phyloP scores from a whole-genome alignment of 495 filamentous ascomycete genomes.

The Lasiosphaeria hispida region DNA sequence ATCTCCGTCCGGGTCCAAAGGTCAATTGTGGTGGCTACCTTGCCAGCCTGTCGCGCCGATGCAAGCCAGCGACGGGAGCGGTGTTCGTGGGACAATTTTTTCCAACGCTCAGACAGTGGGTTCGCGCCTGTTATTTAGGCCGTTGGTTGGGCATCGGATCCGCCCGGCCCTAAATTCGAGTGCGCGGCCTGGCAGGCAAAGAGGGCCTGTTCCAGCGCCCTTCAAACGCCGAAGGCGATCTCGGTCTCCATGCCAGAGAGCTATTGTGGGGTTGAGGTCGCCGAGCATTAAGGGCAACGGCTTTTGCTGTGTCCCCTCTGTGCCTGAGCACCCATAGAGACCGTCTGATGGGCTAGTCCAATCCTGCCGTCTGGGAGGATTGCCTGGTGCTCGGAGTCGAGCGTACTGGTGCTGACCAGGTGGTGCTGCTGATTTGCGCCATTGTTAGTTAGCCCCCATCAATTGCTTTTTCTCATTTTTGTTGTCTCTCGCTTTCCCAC shows the following conservation, averaged over 20 bases:
- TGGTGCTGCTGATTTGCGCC: slow-evolving; percentile 19
- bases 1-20: slow-evolving; percentile 17
- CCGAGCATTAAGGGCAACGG: neutral
- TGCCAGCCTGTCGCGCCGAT: slow-evolving; percentile 3
- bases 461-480: slow-evolving; percentile 10
- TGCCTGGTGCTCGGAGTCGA: neutral
- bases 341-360: too few species aligned
- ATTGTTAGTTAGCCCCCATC: slow-evolving; percentile 9
- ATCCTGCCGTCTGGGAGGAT: too few species aligned
- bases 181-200: neutral
- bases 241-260: neutral
- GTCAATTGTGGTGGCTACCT: slow-evolving; percentile 15
- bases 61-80: neutral
- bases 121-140: slow-evolving; percentile 15
- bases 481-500: neutral
- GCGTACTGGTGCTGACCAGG: neutral
- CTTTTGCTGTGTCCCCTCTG: too few species aligned
- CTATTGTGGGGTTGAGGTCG: neutral
- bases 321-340: too few species aligned
- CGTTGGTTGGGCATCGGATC: slow-evolving; percentile 12
- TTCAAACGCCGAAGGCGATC: neutral
- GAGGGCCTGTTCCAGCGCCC: slow-evolving; percentile 1
- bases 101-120: slow-evolving; percentile 28
- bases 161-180: slow-evolving; percentile 6
- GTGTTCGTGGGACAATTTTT: slow-evolving; percentile 9